Percentiles rank a stretch among this genome's conserved stretches.
phyloP scores from a whole-genome alignment of 768 basidiomycete species.

The Melanogaster broomeanus region DNA sequence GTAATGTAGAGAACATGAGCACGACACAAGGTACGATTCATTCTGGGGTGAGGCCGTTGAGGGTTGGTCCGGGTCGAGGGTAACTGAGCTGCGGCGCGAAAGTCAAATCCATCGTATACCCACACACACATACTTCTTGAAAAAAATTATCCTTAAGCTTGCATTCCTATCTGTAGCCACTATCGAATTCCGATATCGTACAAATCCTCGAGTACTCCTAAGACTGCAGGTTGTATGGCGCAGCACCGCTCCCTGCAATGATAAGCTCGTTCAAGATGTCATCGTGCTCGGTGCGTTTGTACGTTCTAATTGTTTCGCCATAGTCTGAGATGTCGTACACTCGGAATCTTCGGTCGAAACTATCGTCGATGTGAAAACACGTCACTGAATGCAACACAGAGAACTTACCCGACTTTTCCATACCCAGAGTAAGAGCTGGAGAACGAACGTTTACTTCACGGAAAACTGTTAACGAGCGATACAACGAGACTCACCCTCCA shows the following conservation, averaged over 20 bases:
- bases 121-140: not conserved
- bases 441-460: not conserved
- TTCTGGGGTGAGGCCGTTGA: not conserved
- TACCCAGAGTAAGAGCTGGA: conserved; percentile 81
- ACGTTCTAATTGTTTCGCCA: conserved; percentile 89
- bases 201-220: not conserved
- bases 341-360: conserved; percentile 90
- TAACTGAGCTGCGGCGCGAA: not conserved
- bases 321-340: conserved; percentile 86
- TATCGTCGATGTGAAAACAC: conserved; percentile 25
- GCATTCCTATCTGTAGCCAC: too few species aligned
- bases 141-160: too few species aligned
- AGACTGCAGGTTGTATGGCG: conserved; percentile 29
- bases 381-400: not conserved
- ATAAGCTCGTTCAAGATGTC: conserved; percentile 65
- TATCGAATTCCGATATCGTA: too few species aligned
- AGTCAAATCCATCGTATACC: not conserved
- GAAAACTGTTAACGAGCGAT: not conserved
- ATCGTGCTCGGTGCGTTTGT: conserved; percentile 78
- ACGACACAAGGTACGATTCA: not conserved
- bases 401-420: conserved; percentile 65
- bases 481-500: conserved; percentile 58
- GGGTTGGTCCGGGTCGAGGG: not conserved
- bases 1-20: not conserved
- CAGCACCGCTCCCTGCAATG: conserved; percentile 52